These are phyloP conservation scores for Corynespora cassiicola DNA, from an alignment of 2,329 filamentous ascomycete species.

Conservation along the genomic window DNA sequence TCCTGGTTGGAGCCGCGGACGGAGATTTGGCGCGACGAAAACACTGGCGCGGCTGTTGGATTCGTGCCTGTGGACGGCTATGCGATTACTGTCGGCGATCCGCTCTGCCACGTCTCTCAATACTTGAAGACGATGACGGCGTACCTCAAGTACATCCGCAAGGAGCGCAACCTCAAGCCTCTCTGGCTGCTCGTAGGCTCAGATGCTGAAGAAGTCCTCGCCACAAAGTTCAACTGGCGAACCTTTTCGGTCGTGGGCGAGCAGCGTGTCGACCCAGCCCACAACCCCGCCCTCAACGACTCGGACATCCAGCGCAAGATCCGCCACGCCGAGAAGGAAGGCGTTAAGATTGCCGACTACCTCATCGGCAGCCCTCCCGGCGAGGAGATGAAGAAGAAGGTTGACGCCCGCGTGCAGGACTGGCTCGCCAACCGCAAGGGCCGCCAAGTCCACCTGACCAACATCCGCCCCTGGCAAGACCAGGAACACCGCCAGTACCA, in stretches of 20 bases:
- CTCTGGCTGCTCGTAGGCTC: slow-evolving; percentile 88
- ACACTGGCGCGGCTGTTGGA: slow-evolving; percentile 82
- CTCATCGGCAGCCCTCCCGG: slow-evolving; percentile 68
- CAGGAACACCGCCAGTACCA: slow-evolving; percentile 84
- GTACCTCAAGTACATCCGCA: slow-evolving; percentile 77
- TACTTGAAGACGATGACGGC: slow-evolving; percentile 74
- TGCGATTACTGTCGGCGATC: slow-evolving; percentile 85
- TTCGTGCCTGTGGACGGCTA: slow-evolving; percentile 80
- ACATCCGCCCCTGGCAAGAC: slow-evolving; percentile 89
- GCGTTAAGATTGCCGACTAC: slow-evolving; percentile 79
- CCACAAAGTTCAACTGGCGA: slow-evolving; percentile 82
- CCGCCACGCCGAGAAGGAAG: slow-evolving; percentile 80
- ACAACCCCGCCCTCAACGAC: slow-evolving; percentile 71
- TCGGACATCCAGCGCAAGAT: slow-evolving; percentile 75
- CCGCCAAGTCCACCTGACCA: slow-evolving; percentile 86
- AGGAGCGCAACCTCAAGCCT: slow-evolving; percentile 75
- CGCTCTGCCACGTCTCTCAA: slow-evolving; percentile 81
- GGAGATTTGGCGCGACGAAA: slow-evolving; percentile 81
- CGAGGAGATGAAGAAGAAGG: slow-evolving; percentile 71
- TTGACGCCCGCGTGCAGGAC: slow-evolving; percentile 75
- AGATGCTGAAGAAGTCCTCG: slow-evolving; percentile 80
- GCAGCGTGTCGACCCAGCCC: slow-evolving; percentile 79
- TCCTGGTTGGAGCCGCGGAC: slow-evolving; percentile 92
- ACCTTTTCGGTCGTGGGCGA: slow-evolving; percentile 88
- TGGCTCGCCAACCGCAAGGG: slow-evolving; percentile 85